Evolutionary conservation across 176 grass and related monocot genomes (phyloP).

Genomic region (Raddia distichophylla): DNA sequence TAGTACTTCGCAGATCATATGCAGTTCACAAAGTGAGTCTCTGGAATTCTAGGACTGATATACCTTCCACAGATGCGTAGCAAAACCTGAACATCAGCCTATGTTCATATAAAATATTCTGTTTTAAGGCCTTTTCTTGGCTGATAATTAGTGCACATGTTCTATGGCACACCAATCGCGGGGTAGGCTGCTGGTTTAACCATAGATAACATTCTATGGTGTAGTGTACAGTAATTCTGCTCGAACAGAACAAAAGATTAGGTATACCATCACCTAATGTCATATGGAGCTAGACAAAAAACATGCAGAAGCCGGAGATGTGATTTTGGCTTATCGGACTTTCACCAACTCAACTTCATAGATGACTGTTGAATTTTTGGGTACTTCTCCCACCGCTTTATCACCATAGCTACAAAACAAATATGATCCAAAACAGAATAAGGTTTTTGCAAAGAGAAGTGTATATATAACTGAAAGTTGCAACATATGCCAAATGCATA

Average conservation of each 20-base stretch:
- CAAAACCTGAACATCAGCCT: not conserved
- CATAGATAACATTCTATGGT: not conserved
- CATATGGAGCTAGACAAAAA: slow-evolving; percentile 1
- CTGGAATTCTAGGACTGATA: not conserved
- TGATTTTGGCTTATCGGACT: slow-evolving; percentile 38
- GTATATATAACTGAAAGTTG: not conserved
- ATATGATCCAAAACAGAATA: slow-evolving; percentile 7
- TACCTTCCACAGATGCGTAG: not conserved
- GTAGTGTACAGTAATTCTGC: not conserved
- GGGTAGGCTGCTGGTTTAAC: not conserved
- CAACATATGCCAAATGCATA: slow-evolving; percentile 18
- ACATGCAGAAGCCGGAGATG: not conserved
- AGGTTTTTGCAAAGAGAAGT: not conserved
- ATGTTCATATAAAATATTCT: slow-evolving; percentile 5
- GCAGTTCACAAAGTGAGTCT: not conserved
- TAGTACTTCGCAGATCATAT: not conserved
- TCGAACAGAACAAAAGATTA: slow-evolving; percentile 18
- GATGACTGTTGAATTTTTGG: slow-evolving; percentile 66
- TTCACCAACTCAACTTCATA: slow-evolving; percentile 80
- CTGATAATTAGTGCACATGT: not conserved
- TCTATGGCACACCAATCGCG: not conserved
- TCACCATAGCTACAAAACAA: slow-evolving; percentile 59
- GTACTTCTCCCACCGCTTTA: slow-evolving; percentile 46
- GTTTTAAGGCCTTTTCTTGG: not conserved
- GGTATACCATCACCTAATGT: not conserved